Evolutionary conservation across 345 rosid species (phyloP).

Genomic region (Citrus sinensis): DVS_A1.0 CM039169.1:29877501-29878000

Average conservation of each 20-base stretch:
- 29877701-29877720: conserved; percentile 1
- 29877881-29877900: neutral
- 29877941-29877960: conserved; percentile 5
- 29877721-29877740: neutral
- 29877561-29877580: too few relatives aligned
- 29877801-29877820: conserved; percentile 53
- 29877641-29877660: conserved; percentile 14
- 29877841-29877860: neutral
- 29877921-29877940: neutral
- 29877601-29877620: neutral
- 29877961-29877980: neutral
- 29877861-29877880: neutral
- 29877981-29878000: too few relatives aligned
- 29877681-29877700: conserved; percentile 17
- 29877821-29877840: neutral
- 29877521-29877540: too few relatives aligned
- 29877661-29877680: conserved; percentile 14
- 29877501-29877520: too few relatives aligned
- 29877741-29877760: neutral
- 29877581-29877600: too few relatives aligned
- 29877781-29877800: conserved; percentile 15
- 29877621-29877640: neutral
- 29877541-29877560: too few relatives aligned
- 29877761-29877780: neutral
- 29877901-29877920: neutral